Percentiles rank a stretch among this genome's conserved stretches.
These are phyloP conservation scores for Amauroascus verrucosus DNA, from an alignment of 2,329 filamentous ascomycete species.

Conservation along the genomic window DNA sequence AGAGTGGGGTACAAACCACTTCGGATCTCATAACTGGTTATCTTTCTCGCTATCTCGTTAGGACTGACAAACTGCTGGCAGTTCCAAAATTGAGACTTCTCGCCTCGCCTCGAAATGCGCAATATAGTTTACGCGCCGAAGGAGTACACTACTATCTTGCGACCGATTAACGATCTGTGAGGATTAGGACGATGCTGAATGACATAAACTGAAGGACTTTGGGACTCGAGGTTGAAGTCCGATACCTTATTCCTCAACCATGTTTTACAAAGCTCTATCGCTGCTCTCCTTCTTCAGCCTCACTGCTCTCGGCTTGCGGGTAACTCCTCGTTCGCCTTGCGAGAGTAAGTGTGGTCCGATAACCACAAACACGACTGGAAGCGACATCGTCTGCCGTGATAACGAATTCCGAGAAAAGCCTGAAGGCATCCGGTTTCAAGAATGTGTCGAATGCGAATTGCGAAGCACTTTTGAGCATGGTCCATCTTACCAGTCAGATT, in stretches of 20 bases:
- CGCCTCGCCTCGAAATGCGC: background rate
- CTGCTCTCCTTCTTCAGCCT: conserved; percentile 17
- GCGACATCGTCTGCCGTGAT: conserved; percentile 36
- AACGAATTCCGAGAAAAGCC: conserved; percentile 25
- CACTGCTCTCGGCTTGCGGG: conserved; percentile 22
- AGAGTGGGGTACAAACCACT: background rate
- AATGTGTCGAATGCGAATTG: conserved; percentile 36
- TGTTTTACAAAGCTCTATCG: conserved; percentile 16
- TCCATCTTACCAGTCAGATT: conserved; percentile 32
- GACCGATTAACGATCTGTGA: background rate
- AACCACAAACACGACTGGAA: conserved; percentile 30
- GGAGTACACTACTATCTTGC: background rate
- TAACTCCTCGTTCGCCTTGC: conserved; percentile 32
- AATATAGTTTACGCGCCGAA: background rate
- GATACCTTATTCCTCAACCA: conserved; percentile 6
- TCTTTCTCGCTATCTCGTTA: background rate
- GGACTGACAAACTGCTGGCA: background rate
- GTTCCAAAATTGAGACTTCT: background rate
- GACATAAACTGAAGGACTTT: background rate
- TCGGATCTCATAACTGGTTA: background rate
- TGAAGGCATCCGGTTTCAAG: conserved; percentile 29
- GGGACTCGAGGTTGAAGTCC: background rate
- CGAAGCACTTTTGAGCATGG: conserved; percentile 30
- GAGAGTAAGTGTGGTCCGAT: conserved; percentile 23
- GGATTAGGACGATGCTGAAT: background rate